Percentiles rank a stretch among this genome's conserved stretches.
These are phyloP conservation scores for Trichoderma atroviride DNA, from an alignment of 2,329 filamentous ascomycete genomes.

Conservation along the genomic window DNA sequence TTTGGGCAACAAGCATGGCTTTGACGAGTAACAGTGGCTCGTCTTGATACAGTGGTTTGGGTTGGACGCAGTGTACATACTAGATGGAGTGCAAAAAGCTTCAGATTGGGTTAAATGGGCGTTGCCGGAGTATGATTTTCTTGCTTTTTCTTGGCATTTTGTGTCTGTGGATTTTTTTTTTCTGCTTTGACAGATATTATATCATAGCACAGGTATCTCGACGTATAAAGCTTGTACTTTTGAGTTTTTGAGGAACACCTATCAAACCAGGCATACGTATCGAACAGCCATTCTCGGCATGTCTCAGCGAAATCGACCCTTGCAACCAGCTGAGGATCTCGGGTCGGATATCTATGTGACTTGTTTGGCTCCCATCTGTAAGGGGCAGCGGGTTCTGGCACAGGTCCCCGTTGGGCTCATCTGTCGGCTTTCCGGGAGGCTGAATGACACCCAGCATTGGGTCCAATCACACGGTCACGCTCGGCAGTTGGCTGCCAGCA, in stretches of 20 bases:
- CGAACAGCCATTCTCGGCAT: neutral
- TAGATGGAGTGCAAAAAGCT: neutral
- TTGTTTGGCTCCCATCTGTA: neutral
- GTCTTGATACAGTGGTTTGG: neutral
- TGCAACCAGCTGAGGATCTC: neutral
- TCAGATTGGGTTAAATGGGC: constrained; percentile 6
- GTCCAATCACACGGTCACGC: neutral
- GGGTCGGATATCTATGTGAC: neutral
- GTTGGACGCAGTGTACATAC: constrained; percentile 2
- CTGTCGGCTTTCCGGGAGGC: constrained; percentile 1
- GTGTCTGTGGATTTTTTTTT: neutral
- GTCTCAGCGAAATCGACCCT: neutral
- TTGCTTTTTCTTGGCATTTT: neutral
- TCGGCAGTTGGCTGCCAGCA: neutral
- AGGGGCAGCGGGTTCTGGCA: constrained; percentile 3
- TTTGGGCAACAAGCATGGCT: constrained; percentile 51
- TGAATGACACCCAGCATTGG: neutral
- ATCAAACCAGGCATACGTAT: no score
- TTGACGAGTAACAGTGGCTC: constrained; percentile 30
- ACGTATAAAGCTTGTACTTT: neutral
- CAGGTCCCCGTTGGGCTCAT: neutral
- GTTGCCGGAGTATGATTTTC: neutral
- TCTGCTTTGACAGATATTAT: neutral
- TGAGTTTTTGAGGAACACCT: neutral
- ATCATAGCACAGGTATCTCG: neutral